Percentiles rank a stretch among this genome's conserved stretches.
Conservation (phyloP, 176 grass and related monocot genomes). For the Triticum timopheevii region DNA sequence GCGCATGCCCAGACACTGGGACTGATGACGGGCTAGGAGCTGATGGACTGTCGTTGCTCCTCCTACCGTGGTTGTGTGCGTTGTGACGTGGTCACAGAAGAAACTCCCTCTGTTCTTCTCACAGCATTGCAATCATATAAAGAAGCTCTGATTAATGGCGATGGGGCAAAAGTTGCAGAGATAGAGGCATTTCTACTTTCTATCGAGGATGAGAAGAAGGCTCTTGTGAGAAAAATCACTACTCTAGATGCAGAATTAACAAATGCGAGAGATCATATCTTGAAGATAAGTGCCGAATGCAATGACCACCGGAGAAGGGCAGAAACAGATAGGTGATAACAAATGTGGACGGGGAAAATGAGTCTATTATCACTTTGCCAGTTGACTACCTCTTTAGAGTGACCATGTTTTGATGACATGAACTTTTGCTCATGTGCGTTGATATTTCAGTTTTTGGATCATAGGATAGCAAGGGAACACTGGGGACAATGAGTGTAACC, state of each 20-base stretch:
- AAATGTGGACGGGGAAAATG: constrained; percentile 75
- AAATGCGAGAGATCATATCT: constrained; percentile 53
- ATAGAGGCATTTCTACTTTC: constrained; percentile 65
- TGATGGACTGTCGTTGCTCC: too few species aligned
- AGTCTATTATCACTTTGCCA: constrained; percentile 33
- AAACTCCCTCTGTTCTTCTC: constrained; percentile 51
- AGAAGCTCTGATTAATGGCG: constrained; percentile 61
- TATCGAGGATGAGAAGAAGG: constrained; percentile 61
- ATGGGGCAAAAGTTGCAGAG: constrained; percentile 48
- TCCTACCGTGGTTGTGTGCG: too few species aligned
- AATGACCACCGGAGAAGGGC: constrained; percentile 75
- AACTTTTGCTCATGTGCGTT: too few species aligned
- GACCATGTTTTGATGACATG: too few species aligned
- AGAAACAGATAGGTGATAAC: constrained; percentile 73
- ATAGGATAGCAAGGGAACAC: too few species aligned
- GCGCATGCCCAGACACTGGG: too few species aligned
- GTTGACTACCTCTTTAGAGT: too few species aligned
- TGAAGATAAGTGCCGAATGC: constrained; percentile 80
- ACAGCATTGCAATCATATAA: constrained; percentile 52
- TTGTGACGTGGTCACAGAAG: constrained; percentile 21
- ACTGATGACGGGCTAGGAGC: too few species aligned
- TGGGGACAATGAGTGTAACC: too few species aligned
- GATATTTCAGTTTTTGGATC: too few species aligned
- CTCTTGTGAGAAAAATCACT: constrained; percentile 50
- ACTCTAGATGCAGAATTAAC: constrained; percentile 46